Percentiles rank a stretch among this genome's conserved stretches.
Conservation (phyloP, 2,329 filamentous ascomycete genomes). For the Sporothrix euskadiensis region DNA sequence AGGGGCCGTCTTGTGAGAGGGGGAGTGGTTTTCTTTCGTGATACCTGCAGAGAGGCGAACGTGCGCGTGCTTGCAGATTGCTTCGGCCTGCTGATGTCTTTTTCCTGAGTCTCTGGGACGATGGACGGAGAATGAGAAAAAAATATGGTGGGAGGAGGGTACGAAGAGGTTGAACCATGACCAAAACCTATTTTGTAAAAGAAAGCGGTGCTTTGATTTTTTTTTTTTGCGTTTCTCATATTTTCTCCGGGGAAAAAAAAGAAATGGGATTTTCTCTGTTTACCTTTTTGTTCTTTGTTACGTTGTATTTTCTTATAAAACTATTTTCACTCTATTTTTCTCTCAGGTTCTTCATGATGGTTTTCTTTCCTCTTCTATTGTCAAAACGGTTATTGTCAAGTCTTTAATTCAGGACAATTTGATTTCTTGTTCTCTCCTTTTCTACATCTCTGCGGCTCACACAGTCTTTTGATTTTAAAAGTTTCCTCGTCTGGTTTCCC, state of each 20-base stretch:
- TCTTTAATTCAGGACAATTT: background rate
- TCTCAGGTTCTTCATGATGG: background rate
- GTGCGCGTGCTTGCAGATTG: conserved; percentile 4
- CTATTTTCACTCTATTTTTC: background rate
- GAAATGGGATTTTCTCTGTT: conserved; percentile 17
- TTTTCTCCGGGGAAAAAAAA: conserved; percentile 9
- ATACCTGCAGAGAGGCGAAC: conserved; percentile 20
- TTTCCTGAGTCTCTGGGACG: background rate
- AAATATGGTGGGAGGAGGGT: background rate
- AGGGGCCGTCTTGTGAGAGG: background rate
- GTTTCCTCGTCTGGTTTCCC: background rate
- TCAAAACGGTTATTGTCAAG: background rate
- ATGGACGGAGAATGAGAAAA: background rate
- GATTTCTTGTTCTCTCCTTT: background rate
- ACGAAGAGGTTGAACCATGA: conserved; percentile 7
- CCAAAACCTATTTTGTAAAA: conserved; percentile 11
- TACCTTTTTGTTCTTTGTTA: background rate
- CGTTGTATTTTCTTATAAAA: background rate
- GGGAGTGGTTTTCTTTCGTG: conserved; percentile 16
- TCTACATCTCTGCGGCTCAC: background rate
- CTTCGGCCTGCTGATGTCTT: conserved; percentile 9
- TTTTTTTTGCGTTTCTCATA: background rate
- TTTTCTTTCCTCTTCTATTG: background rate
- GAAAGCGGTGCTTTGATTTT: conserved; percentile 19
- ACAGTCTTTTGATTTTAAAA: background rate